A percentile compares a stretch with the other conserved stretches of the same genome.
phyloP scores from a whole-genome alignment of 2,329 filamentous ascomycete genomes.

The Hypoxylon sp. region DNA sequence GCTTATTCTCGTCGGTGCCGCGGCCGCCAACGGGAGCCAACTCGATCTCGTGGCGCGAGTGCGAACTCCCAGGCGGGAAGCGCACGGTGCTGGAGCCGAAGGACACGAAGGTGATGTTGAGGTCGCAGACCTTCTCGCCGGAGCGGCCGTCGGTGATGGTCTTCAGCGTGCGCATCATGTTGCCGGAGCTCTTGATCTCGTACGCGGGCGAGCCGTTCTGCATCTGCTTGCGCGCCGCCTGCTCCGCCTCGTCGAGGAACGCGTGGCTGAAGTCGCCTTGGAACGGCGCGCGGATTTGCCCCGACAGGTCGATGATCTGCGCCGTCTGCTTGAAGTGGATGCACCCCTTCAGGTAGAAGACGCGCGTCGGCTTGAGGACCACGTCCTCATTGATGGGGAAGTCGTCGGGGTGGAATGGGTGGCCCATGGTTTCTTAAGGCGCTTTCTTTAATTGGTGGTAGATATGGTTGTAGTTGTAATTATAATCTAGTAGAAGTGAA shows the following conservation, averaged over 20 bases:
- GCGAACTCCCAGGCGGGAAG: constrained; percentile 51
- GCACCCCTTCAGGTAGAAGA: constrained; percentile 53
- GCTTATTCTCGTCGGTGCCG: constrained; percentile 45
- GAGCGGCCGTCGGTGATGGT: constrained; percentile 48
- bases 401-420: constrained; percentile 56
- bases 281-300: constrained; percentile 48
- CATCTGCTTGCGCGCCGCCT: constrained; percentile 42
- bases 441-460: not conserved
- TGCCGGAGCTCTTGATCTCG: constrained; percentile 52
- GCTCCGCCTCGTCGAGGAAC: constrained; percentile 50
- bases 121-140: constrained; percentile 52
- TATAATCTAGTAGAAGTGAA: constrained; percentile 4
- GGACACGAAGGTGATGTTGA: constrained; percentile 57
- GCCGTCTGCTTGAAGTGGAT: constrained; percentile 56
- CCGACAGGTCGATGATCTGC: constrained; percentile 52
- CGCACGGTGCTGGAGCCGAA: constrained; percentile 52
- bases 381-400: constrained; percentile 54
- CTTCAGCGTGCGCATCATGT: constrained; percentile 58
- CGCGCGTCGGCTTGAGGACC: constrained; percentile 47
- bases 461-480: not conserved
- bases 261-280: constrained; percentile 52
- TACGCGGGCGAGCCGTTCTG: constrained; percentile 42
- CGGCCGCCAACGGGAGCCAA: constrained; percentile 52
- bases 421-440: constrained; percentile 48
- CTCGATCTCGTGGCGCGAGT: constrained; percentile 54